Conservation (phyloP, 495 filamentous ascomycete species). For the Aspergillus diversus region DNA sequence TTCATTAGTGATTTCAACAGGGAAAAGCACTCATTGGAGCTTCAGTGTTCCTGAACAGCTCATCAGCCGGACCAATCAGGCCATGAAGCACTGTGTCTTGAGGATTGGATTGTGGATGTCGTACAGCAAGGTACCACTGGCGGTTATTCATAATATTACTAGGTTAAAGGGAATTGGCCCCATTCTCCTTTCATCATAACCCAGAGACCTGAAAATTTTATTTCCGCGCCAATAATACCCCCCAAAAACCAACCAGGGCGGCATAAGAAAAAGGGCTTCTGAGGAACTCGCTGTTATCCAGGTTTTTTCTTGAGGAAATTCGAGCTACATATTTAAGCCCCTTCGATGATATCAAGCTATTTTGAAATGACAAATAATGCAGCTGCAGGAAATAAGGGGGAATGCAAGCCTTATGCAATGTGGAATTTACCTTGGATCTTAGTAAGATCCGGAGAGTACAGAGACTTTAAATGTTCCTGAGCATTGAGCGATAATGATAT, state of each 20-base stretch:
- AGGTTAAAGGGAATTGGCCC: no score
- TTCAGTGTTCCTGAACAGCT: slow-evolving; percentile 1
- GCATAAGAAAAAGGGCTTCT: neutral
- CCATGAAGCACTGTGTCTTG: neutral
- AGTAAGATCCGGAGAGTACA: neutral
- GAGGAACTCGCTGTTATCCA: neutral
- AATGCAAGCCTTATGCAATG: slow-evolving; percentile 16
- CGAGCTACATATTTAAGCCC: neutral
- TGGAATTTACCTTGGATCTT: neutral
- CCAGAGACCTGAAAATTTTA: neutral
- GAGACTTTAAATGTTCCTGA: neutral
- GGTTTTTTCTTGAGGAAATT: neutral
- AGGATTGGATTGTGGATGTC: neutral
- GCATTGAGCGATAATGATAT: neutral
- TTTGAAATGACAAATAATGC: slow-evolving; percentile 4
- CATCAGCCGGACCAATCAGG: neutral
- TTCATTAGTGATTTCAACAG: neutral
- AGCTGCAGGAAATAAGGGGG: slow-evolving; percentile 1
- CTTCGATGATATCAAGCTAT: neutral
- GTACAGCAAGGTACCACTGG: neutral
- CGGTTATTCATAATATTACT: neutral
- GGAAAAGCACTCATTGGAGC: slow-evolving; percentile 1
- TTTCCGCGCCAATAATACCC: neutral
- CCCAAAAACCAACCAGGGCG: neutral
- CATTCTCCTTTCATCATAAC: no score